Percentiles rank a stretch among this genome's conserved stretches.
Evolutionary conservation across 2,329 filamentous ascomycete species (phyloP).

Genomic region (Sporothrix mexicana): DNA sequence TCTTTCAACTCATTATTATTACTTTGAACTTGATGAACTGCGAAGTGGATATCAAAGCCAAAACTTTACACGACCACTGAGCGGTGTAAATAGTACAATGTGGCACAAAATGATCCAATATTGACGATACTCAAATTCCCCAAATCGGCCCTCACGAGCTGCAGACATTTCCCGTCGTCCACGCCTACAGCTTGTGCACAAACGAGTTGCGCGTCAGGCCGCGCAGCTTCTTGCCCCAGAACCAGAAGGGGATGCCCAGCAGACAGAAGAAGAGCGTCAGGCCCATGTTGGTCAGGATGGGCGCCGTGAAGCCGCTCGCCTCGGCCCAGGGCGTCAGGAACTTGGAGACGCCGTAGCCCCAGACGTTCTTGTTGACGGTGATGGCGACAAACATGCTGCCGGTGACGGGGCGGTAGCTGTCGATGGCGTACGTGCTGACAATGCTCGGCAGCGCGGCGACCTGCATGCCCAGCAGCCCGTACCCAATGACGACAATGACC

Average conservation of each 20-base stretch:
- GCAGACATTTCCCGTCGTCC: too few relatives aligned
- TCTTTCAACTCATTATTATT: background rate
- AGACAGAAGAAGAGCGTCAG: slow-evolving; percentile 39
- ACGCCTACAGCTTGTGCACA: slow-evolving; percentile 23
- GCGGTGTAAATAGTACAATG: background rate
- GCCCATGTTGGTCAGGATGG: slow-evolving; percentile 42
- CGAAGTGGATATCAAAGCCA: background rate
- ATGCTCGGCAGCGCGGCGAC: slow-evolving; percentile 62
- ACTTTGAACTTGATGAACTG: background rate
- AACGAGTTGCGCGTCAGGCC: slow-evolving; percentile 44
- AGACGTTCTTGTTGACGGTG: slow-evolving; percentile 43
- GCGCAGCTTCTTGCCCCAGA: slow-evolving; percentile 44
- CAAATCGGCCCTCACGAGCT: too few relatives aligned
- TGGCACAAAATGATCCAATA: too few relatives aligned
- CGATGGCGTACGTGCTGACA: slow-evolving; percentile 63
- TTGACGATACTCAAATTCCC: too few relatives aligned
- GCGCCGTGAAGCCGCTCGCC: slow-evolving; percentile 39
- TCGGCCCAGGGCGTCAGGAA: slow-evolving; percentile 43
- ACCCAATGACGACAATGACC: slow-evolving; percentile 56
- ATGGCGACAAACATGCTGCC: slow-evolving; percentile 48
- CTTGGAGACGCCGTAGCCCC: slow-evolving; percentile 43
- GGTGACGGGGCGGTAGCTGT: slow-evolving; percentile 68
- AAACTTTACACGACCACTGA: background rate
- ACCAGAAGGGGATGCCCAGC: slow-evolving; percentile 41
- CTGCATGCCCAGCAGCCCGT: slow-evolving; percentile 46